phyloP scores from a whole-genome alignment of 768 basidiomycete species.

The Solioccasus polychromus region DNA sequence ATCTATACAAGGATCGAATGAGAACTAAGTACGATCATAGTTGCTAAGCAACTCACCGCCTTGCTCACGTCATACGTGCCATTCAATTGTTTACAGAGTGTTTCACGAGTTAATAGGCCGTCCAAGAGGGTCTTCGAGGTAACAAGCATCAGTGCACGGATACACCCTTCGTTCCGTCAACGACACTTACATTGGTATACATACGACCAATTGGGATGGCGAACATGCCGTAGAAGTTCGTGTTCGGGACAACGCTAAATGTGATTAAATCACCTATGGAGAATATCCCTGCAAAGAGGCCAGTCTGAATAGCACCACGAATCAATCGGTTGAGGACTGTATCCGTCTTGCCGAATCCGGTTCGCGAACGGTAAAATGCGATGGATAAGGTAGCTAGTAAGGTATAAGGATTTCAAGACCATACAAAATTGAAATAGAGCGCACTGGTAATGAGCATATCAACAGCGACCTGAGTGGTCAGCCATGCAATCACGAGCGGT shows the following conservation, averaged over 20 bases:
- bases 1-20: not conserved
- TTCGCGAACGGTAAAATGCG: conserved; percentile 30
- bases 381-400: conserved; percentile 10
- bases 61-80: conserved; percentile 41
- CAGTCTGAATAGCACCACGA: conserved; percentile 9
- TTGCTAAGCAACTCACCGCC: not conserved
- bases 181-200: conserved; percentile 41
- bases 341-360: conserved; percentile 52
- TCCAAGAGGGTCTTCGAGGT: not conserved
- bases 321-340: conserved; percentile 28
- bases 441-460: conserved; percentile 47
- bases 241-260: conserved; percentile 25
- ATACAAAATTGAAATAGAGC: not conserved
- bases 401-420: not conserved
- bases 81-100: conserved; percentile 43
- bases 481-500: conserved; percentile 45
- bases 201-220: conserved; percentile 41
- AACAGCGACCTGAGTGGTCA: conserved; percentile 42
- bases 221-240: conserved; percentile 38
- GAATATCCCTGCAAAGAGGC: conserved; percentile 3
- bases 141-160: no score
- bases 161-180: no score
- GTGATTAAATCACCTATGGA: conserved; percentile 37
- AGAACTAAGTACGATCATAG: not conserved
- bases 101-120: not conserved